phyloP scores from a whole-genome alignment of 495 filamentous ascomycete genomes.

The Entonaema liquescens region DNA sequence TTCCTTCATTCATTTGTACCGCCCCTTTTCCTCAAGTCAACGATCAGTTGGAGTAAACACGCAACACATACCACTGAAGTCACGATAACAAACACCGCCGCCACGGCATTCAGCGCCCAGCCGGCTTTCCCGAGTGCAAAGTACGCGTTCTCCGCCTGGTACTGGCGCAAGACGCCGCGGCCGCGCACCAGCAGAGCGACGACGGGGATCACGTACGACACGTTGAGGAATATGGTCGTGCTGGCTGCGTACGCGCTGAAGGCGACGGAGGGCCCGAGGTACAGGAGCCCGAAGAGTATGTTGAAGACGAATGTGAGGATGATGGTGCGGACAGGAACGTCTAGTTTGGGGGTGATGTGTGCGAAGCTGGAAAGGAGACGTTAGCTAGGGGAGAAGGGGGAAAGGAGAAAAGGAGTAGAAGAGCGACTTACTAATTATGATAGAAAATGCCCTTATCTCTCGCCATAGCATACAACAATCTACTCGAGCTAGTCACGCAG shows the following conservation, averaged over 20 bases:
- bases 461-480: conserved; percentile 65
- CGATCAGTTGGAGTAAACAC: too few relatives aligned
- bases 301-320: conserved; percentile 48
- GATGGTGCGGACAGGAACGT: conserved; percentile 48
- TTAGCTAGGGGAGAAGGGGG: neutral
- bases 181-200: conserved; percentile 45
- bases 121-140: conserved; percentile 42
- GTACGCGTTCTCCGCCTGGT: conserved; percentile 32
- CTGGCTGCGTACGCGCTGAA: conserved; percentile 48
- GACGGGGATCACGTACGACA: conserved; percentile 47
- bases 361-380: conserved; percentile 37
- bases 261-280: conserved; percentile 47
- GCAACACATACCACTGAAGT: conserved; percentile 46
- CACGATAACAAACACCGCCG: conserved; percentile 44
- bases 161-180: conserved; percentile 32
- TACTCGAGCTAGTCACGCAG: conserved; percentile 61
- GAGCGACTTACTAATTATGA: conserved; percentile 47
- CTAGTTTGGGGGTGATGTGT: conserved; percentile 40
- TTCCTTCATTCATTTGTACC: too few relatives aligned
- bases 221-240: conserved; percentile 49
- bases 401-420: neutral
- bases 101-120: conserved; percentile 39
- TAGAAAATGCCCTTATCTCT: conserved; percentile 63
- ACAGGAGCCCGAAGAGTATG: conserved; percentile 47
- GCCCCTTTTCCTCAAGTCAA: too few relatives aligned